These are phyloP conservation scores for Arabidopsis hybrid DNA, from an alignment of 441 rosid species.

Conservation along the genomic window DNA sequence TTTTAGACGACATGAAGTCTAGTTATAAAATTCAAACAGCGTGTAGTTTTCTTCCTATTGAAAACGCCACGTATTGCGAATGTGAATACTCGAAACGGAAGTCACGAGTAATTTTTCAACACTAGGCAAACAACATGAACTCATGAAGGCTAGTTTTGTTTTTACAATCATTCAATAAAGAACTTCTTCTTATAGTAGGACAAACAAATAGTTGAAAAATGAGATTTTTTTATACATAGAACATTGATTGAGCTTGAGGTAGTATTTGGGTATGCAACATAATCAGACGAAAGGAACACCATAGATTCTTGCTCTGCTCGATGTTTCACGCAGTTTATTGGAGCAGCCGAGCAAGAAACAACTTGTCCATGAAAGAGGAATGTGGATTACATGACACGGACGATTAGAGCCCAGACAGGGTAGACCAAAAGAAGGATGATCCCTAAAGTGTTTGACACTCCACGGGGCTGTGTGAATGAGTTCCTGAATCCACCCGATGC, in stretches of 20 bases:
- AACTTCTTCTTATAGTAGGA: slow-evolving; percentile 26
- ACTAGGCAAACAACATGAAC: too few species aligned
- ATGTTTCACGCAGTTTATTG: slow-evolving; percentile 20
- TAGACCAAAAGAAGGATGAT: slow-evolving; percentile 75
- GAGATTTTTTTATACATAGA: not conserved
- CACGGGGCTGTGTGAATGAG: slow-evolving; percentile 75
- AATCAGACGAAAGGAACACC: slow-evolving; percentile 26
- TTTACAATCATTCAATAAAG: not conserved
- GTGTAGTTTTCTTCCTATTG: not conserved
- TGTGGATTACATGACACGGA: slow-evolving; percentile 47
- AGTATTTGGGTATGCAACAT: slow-evolving; percentile 31
- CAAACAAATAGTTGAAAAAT: slow-evolving; percentile 34
- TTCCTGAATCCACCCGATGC: slow-evolving; percentile 91
- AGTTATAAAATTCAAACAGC: not conserved
- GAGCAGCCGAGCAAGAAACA: slow-evolving; percentile 20
- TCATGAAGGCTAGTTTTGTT: too few species aligned
- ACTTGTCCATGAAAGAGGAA: not conserved
- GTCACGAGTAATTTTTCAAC: too few species aligned
- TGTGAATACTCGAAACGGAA: not conserved
- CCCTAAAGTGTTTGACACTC: slow-evolving; percentile 84
- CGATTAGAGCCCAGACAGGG: slow-evolving; percentile 80
- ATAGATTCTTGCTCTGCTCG: slow-evolving; percentile 4
- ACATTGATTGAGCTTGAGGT: slow-evolving; percentile 32
- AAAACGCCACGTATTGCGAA: slow-evolving; percentile 15
- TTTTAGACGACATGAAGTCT: slow-evolving; percentile 28